phyloP scores from a whole-genome alignment of 169 alveolate genomes.

The Perkinsus olseni region DNA sequence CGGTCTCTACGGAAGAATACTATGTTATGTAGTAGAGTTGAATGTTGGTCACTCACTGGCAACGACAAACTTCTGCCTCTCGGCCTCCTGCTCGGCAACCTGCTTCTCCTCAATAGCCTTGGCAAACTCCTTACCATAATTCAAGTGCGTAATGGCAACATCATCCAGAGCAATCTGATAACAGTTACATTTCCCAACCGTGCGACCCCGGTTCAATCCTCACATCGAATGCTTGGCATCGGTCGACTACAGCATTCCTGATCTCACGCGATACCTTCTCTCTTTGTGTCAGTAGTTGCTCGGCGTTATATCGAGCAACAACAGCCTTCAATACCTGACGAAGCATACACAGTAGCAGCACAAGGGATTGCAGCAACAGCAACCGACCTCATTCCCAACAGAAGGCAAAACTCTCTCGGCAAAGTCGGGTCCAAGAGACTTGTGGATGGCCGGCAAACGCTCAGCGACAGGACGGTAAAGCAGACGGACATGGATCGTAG shows the following conservation, averaged over 20 bases:
- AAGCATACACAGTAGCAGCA: no score
- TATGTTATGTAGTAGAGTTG: no score
- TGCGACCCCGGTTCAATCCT: not conserved
- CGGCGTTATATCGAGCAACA: slow-evolving; percentile 90
- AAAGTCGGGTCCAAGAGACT: slow-evolving; percentile 90
- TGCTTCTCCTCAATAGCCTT: slow-evolving; percentile 95
- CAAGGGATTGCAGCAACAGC: no score
- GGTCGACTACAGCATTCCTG: slow-evolving; percentile 60
- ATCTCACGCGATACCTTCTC: slow-evolving; percentile 86
- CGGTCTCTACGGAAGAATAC: slow-evolving; percentile 47
- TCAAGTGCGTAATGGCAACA: slow-evolving; percentile 91
- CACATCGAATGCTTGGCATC: not conserved
- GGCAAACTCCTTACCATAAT: slow-evolving; percentile 91
- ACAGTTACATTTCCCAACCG: not conserved
- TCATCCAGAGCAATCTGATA: slow-evolving; percentile 81
- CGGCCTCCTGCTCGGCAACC: slow-evolving; percentile 96
- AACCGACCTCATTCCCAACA: slow-evolving; percentile 83
- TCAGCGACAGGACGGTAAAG: slow-evolving; percentile 80
- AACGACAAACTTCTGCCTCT: slow-evolving; percentile 88
- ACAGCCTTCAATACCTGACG: slow-evolving; percentile 76
- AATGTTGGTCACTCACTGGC: slow-evolving; percentile 31
- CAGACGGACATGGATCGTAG: slow-evolving; percentile 80
- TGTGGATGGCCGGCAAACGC: slow-evolving; percentile 79
- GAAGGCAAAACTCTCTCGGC: slow-evolving; percentile 95
- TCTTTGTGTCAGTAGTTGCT: slow-evolving; percentile 88